Percentiles rank a stretch among this genome's conserved stretches.
These are phyloP conservation scores for Trichosporon sp. DNA, from an alignment of 1,284 basidiomycete species.

Conservation along the genomic window DNA sequence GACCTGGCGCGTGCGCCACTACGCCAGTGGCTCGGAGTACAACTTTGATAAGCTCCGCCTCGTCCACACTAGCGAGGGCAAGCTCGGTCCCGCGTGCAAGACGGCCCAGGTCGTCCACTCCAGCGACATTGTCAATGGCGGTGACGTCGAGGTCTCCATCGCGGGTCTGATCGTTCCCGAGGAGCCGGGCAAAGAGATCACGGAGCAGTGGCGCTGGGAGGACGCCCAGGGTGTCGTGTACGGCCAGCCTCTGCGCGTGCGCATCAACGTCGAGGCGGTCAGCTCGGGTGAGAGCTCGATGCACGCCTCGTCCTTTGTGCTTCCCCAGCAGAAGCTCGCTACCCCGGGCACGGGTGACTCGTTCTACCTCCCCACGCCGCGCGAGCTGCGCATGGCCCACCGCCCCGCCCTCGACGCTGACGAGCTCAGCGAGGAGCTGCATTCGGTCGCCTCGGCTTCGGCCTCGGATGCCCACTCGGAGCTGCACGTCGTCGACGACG, in stretches of 20 bases:
- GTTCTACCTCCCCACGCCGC: constrained; percentile 27
- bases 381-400: constrained; percentile 20
- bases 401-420: constrained; percentile 23
- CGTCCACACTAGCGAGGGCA: constrained; percentile 36
- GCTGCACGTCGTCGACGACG: constrained; percentile 30
- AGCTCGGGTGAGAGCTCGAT: constrained; percentile 36
- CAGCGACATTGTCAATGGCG: constrained; percentile 43
- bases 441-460: constrained; percentile 23
- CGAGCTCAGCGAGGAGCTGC: constrained; percentile 23
- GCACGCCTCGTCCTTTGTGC: constrained; percentile 40
- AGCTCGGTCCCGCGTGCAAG: constrained; percentile 36
- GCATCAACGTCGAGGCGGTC: constrained; percentile 41
- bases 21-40: constrained; percentile 47
- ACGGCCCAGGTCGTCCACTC: constrained; percentile 26
- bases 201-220: constrained; percentile 50
- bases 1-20: constrained; percentile 51
- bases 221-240: constrained; percentile 48
- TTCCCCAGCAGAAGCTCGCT: constrained; percentile 34
- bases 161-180: constrained; percentile 47
- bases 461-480: constrained; percentile 25
- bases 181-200: constrained; percentile 42
- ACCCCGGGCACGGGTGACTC: constrained; percentile 20
- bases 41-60: constrained; percentile 43
- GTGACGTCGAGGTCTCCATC: constrained; percentile 44
- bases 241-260: constrained; percentile 49